Percentiles rank a stretch among this genome's conserved stretches.
phyloP scores from a whole-genome alignment of 2,329 filamentous ascomycete genomes.

The Rutstroemia sydowiana region DNA sequence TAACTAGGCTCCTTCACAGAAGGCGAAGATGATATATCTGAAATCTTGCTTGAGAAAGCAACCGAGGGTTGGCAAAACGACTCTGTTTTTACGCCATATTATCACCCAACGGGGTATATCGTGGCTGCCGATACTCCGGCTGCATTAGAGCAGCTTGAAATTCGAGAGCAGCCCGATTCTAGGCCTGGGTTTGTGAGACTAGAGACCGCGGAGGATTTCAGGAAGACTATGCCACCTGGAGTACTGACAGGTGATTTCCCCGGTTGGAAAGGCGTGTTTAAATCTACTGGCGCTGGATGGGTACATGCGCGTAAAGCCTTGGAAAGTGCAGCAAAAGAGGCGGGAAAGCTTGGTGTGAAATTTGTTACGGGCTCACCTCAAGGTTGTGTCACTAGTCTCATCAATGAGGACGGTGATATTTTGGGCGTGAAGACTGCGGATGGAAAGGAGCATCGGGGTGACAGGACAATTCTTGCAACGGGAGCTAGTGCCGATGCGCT shows the following conservation, averaged over 20 bases:
- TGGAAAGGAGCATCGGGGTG: slow-evolving; percentile 35
- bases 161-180: slow-evolving; percentile 30
- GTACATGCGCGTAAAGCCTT: slow-evolving; percentile 45
- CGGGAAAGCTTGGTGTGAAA: slow-evolving; percentile 37
- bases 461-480: slow-evolving; percentile 40
- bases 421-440: slow-evolving; percentile 38
- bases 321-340: slow-evolving; percentile 38
- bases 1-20: slow-evolving; percentile 23
- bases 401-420: slow-evolving; percentile 34
- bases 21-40: slow-evolving; percentile 24
- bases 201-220: slow-evolving; percentile 39
- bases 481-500: slow-evolving; percentile 41
- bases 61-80: slow-evolving; percentile 38
- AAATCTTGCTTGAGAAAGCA: slow-evolving; percentile 31
- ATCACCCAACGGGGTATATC: slow-evolving; percentile 41
- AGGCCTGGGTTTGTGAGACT: slow-evolving; percentile 31
- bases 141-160: slow-evolving; percentile 33
- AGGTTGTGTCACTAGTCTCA: slow-evolving; percentile 34
- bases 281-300: slow-evolving; percentile 42
- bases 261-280: slow-evolving; percentile 43
- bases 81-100: slow-evolving; percentile 36
- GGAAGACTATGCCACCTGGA: slow-evolving; percentile 43
- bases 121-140: slow-evolving; percentile 35
- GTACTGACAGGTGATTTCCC: slow-evolving; percentile 43
- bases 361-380: slow-evolving; percentile 36